These are phyloP conservation scores for Nicotiana tomentosiformis DNA, from an alignment of 257 asterid genomes.

Conservation along the genomic window DNA sequence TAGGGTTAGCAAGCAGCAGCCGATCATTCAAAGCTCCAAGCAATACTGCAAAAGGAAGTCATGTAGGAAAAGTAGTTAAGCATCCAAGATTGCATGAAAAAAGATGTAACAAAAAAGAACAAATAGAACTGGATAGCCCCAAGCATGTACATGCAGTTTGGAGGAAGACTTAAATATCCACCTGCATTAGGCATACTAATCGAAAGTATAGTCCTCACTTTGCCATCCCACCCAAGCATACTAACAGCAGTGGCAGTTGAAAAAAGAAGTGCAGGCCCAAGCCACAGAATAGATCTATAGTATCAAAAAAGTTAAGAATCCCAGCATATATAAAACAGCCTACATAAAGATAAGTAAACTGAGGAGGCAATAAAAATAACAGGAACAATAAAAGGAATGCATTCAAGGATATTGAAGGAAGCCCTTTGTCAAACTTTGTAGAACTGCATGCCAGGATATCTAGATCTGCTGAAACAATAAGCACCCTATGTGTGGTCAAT, in stretches of 20 bases:
- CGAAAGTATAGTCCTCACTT: constrained; percentile 90
- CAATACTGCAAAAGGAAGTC: constrained; percentile 55
- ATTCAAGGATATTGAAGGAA: constrained; percentile 97
- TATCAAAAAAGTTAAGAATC: constrained; percentile 55
- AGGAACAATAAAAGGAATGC: not conserved
- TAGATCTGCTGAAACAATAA: constrained; percentile 83
- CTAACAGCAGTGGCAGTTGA: constrained; percentile 85
- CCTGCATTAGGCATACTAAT: constrained; percentile 97
- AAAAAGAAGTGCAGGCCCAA: constrained; percentile 98
- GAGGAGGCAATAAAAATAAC: not conserved
- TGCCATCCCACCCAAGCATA: constrained; percentile 99
- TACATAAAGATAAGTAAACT: not conserved
- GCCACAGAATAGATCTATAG: constrained; percentile 98
- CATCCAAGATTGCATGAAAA: constrained; percentile 14
- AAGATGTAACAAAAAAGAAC: constrained; percentile 15
- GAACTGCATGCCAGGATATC: constrained; percentile 81
- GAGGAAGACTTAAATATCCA: constrained; percentile 23
- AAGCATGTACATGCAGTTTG: not conserved
- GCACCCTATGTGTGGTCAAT: constrained; percentile 83
- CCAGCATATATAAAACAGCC: constrained; percentile 18
- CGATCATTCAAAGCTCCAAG: constrained; percentile 97
- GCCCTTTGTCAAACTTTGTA: constrained; percentile 81
- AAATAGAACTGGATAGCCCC: not conserved
- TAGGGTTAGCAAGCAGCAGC: constrained; percentile 70
- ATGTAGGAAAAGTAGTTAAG: not conserved